Conservation (phyloP, 345 rosid genomes). For the Alliaria petiolata region DNA sequence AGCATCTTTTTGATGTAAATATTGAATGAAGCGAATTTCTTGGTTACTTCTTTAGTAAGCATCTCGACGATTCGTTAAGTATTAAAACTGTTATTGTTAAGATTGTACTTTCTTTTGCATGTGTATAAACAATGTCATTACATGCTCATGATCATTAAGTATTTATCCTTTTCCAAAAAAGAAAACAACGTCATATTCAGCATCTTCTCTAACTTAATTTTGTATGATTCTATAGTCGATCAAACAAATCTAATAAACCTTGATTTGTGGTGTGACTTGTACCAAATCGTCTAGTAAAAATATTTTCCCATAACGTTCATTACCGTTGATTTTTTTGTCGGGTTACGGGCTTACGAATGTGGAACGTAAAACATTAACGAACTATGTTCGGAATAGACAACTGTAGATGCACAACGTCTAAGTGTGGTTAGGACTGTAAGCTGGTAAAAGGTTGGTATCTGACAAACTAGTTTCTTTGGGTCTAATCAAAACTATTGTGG, state of each 20-base stretch:
- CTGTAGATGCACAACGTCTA: neutral
- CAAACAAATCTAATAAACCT: neutral
- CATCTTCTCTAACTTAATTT: neutral
- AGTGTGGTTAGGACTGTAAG: neutral
- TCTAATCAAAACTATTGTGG: slow-evolving; percentile 18
- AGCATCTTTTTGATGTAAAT: too few relatives aligned
- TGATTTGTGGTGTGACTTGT: neutral
- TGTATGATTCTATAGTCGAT: neutral
- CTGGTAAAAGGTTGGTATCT: neutral
- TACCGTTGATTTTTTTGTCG: neutral
- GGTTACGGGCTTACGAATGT: too few relatives aligned
- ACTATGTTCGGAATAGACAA: neutral
- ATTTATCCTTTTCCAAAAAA: neutral
- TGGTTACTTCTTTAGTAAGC: neutral
- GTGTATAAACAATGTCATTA: neutral
- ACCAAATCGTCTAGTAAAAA: neutral
- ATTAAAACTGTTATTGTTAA: neutral
- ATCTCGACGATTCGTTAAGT: too few relatives aligned
- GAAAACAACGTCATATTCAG: neutral
- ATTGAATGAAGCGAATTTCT: neutral
- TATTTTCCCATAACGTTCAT: neutral
- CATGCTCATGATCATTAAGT: neutral
- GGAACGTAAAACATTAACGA: neutral
- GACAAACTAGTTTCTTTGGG: neutral
- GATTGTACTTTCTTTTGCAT: neutral